Evolutionary conservation across 2,329 filamentous ascomycete genomes (phyloP), one percentile per base, ranked within the genome.

Genomic region (Sporothrix pseudoabietina): DNA sequence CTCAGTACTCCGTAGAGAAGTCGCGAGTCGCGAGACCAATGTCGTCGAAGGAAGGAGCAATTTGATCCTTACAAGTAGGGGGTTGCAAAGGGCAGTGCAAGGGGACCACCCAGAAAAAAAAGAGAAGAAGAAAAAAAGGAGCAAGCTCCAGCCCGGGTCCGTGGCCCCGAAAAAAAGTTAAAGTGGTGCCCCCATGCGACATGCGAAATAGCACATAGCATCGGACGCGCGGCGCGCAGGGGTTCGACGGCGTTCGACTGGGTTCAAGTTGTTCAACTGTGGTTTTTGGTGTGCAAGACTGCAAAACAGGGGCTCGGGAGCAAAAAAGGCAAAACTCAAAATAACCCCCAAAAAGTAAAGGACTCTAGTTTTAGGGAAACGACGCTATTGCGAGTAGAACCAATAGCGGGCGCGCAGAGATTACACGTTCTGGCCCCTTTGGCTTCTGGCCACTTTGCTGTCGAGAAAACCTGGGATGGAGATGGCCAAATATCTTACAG

Each of bases 171-270:
- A 30, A 55, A 22, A 30, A 63, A 41, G 39, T 63, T 44, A 44
- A 63, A 59, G 55, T 35, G 55, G 59, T 44, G 35, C 32, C 59
- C 39, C 39, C 32, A 44, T 44, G 59, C 59, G 59, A 63, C 19
- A 44, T 41, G 35, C 32, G 35, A 63, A 44, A 63, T 44, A 44
- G 61, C 35, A 44, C 8, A 63, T 44, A 44, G 61, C 35, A 44
- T 19, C 61, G n/a, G 59, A 69, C 65, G 65, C 65, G 65, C 65
- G 65, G 65, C 65, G 30, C 44, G 44, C 68, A 57, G 52, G 68
- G 66, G 49, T 55, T 26, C 12, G 52, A 26, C 22, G 9, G 26
- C 22, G 52, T 55, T 26, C 12, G 52, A 14, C 22, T 26, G 22
- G 52, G 22, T 10, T 26, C 7, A 54, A 54, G n/a, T 22, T n/a